These are phyloP conservation scores for Kwoniella newhampshirensis DNA, from an alignment of 768 basidiomycete genomes.

Conservation along the genomic window DNA sequence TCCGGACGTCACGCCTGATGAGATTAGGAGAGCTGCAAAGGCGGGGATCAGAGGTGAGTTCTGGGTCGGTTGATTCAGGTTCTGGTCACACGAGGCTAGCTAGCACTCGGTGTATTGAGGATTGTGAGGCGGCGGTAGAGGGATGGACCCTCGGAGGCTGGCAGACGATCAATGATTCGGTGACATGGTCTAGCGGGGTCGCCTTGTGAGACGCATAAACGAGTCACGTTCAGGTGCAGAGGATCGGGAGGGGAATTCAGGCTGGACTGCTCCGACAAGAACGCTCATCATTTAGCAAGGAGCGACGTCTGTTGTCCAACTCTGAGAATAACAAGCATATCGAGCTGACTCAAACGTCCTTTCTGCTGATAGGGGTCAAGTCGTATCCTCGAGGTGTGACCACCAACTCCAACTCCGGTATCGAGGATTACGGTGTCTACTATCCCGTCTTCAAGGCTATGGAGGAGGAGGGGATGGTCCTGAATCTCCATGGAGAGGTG, in stretches of 20 bases:
- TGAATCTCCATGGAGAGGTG: slow-evolving; percentile 95
- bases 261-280: neutral
- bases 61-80: neutral
- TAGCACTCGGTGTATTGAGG: no score
- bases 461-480: slow-evolving; percentile 88
- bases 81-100: no score
- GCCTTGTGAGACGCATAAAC: no score
- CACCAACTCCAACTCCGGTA: slow-evolving; percentile 92
- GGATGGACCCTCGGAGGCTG: no score
- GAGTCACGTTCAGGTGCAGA: no score
- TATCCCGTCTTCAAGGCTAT: slow-evolving; percentile 91
- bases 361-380: slow-evolving; percentile 68
- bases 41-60: slow-evolving; percentile 70
- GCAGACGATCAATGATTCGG: no score
- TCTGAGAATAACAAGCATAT: slow-evolving; percentile 1
- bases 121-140: no score
- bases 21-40: slow-evolving; percentile 79
- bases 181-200: no score
- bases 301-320: neutral
- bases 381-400: slow-evolving; percentile 97
- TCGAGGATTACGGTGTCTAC: slow-evolving; percentile 90
- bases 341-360: neutral
- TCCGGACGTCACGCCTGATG: slow-evolving; percentile 81
- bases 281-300: no score
- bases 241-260: neutral